Base-by-base conservation (phyloP, 441 rosid genomes). In the Jatropha multifida region DNA sequence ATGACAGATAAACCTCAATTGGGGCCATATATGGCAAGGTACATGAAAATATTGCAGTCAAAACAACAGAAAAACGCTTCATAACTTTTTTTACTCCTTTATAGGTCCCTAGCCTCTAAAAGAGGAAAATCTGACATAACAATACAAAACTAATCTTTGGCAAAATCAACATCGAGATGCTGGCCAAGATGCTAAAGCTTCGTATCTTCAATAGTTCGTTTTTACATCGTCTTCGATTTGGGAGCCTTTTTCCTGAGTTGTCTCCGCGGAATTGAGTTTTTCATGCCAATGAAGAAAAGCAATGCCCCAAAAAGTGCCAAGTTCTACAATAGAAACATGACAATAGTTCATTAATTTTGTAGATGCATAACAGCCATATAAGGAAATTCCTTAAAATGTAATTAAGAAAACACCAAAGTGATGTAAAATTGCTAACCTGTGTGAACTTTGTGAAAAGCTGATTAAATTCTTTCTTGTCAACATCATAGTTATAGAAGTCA, bases 281-380 rank as follows among this genome's bases (percentile, higher is more conserved):
- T 92, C 92, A 89, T 92, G 76, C 97, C 97, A 51, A 90, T 79
- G 69, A 86, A 90, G 81, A 90, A 90, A 52, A 92, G 89, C 80
- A 92, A 75, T 27, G 88, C 59, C 59, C 97, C 97, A 68, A 88
- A 80, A 0, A 92, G 82, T 48, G 97, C 97, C 77, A 92, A 44
- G 79, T 80, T 86, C 97, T 92, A 83, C 76, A 74, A 66, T 71
- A 27, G 20, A 55, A 52, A 65, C 15, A 17, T 13, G 37, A 7
- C 20, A 60, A 60, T 11, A 2, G 67, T 60, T 37, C 62, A 66
- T 27, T 11, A 6, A 23, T 23, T 23, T 9, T 59, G 26, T 23
- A 11, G 15, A 20, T 40, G 10, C 20, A 58, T 8, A 1, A 5
- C 48, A 27, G 27, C 14, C 13, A 8, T 23, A 8, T 5, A 23